These are phyloP conservation scores for Pseudocercospora pini-densiflorae DNA, from an alignment of 2,329 filamentous ascomycete genomes.

Conservation along the genomic window DNA sequence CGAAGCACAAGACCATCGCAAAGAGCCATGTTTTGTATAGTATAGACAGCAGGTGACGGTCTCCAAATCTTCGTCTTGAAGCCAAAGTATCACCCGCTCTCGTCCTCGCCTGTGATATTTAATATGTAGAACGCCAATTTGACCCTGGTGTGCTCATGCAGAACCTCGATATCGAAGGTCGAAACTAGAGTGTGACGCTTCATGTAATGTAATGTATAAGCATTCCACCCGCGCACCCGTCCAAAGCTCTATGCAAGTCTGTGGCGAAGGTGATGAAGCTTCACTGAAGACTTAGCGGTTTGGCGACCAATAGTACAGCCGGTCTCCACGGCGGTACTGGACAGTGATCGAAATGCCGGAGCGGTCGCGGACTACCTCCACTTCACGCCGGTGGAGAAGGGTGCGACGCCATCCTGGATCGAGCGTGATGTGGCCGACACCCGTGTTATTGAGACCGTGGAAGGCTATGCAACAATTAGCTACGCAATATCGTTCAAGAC, in stretches of 20 bases:
- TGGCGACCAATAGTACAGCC: neutral
- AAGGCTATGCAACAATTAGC: neutral
- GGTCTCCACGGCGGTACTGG: neutral
- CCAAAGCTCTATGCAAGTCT: too few relatives aligned
- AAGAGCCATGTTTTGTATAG: neutral
- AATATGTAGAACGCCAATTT: neutral
- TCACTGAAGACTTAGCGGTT: neutral
- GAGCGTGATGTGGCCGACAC: neutral
- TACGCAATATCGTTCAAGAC: neutral
- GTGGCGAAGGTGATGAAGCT: too few relatives aligned
- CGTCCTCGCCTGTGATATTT: neutral
- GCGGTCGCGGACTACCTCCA: too few relatives aligned
- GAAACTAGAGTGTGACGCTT: neutral
- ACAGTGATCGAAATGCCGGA: neutral
- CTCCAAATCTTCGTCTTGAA: neutral
- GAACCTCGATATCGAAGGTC: neutral
- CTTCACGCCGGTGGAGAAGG: neutral
- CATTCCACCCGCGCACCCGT: too few relatives aligned
- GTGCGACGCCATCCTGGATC: neutral
- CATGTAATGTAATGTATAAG: neutral
- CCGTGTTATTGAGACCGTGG: neutral
- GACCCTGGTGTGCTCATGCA: neutral
- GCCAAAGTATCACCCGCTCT: neutral
- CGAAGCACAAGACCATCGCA: neutral
- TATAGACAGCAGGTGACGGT: neutral